phyloP scores from a whole-genome alignment of 2,329 filamentous ascomycete genomes.

The Fusarium dimerum region DNA sequence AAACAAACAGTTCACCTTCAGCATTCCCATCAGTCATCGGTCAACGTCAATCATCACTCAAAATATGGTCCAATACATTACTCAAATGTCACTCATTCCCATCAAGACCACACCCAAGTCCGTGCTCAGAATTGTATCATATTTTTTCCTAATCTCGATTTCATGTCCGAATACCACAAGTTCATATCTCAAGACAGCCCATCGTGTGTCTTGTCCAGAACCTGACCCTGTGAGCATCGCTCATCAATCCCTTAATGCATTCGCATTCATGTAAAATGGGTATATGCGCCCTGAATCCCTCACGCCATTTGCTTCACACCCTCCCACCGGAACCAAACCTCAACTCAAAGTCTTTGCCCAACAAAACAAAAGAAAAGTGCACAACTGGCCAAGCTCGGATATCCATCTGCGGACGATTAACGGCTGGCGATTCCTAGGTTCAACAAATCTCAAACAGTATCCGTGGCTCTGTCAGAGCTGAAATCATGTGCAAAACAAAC shows the following conservation, averaged over 20 bases:
- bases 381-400: neutral
- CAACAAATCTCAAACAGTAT: neutral
- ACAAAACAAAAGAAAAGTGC: neutral
- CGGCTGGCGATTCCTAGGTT: neutral
- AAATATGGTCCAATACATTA: too few species aligned
- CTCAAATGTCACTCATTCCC: neutral
- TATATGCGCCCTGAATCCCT: conserved; percentile 33
- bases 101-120: neutral
- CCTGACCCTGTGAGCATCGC: conserved; percentile 7
- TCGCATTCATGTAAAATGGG: conserved; percentile 31
- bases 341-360: conserved; percentile 9
- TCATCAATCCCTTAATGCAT: conserved; percentile 7
- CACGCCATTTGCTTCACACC: conserved; percentile 10
- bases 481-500: neutral
- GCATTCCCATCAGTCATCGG: too few species aligned
- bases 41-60: too few species aligned
- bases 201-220: neutral
- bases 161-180: neutral
- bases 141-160: neutral
- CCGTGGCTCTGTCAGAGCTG: neutral
- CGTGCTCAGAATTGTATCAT: neutral
- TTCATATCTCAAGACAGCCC: neutral
- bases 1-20: too few species aligned
- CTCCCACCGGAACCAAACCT: conserved; percentile 6
- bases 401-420: neutral